Percentiles rank a stretch among this genome's conserved stretches.
phyloP scores from a whole-genome alignment of 73 alveolate species.

The Symbiodinium pilosum region DNA sequence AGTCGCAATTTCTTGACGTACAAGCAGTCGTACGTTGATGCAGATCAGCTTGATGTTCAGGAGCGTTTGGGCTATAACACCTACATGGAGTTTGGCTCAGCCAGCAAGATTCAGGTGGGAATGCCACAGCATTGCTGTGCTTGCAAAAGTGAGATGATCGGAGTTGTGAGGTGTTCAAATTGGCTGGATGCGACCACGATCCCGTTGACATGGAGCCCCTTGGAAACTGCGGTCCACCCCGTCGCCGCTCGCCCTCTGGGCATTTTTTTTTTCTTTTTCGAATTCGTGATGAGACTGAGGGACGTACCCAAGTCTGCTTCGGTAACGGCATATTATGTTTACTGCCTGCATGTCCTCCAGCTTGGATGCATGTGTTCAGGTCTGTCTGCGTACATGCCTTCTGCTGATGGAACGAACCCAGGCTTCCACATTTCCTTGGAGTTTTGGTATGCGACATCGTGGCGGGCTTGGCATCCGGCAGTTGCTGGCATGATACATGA shows the following conservation, averaged over 20 bases:
- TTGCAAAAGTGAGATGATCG: neutral
- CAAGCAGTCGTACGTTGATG: neutral
- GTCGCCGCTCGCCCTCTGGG: neutral
- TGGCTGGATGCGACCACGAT: slow-evolving; percentile 79
- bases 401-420: neutral
- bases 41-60: neutral
- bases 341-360: no score
- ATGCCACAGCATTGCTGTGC: neutral
- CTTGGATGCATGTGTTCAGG: no score
- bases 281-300: no score
- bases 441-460: slow-evolving; percentile 17
- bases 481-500: neutral
- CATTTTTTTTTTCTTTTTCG: no score
- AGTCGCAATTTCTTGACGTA: no score
- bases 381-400: no score
- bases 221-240: slow-evolving; percentile 27
- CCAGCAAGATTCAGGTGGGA: slow-evolving; percentile 12
- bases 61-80: slow-evolving; percentile 54
- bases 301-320: no score
- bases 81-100: neutral
- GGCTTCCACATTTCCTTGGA: slow-evolving; percentile 29
- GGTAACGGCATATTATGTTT: no score
- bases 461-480: neutral
- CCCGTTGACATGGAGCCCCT: slow-evolving; percentile 14
- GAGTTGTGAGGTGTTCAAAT: neutral